phyloP scores from a whole-genome alignment of 495 filamentous ascomycete species.

The Pyrenopolyporus hunteri region DNA sequence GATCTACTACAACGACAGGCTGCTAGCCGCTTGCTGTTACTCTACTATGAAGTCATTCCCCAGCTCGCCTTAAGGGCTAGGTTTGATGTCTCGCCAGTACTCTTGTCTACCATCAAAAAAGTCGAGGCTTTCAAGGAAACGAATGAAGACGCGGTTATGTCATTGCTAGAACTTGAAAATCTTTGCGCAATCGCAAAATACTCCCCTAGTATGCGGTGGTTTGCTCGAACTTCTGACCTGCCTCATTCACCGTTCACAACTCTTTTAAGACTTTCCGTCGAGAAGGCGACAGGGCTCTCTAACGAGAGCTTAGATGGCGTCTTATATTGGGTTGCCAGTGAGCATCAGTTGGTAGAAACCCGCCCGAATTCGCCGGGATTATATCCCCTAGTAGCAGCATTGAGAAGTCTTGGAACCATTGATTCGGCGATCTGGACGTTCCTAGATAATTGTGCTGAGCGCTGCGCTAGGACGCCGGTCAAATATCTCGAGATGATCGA shows the following conservation, averaged over 20 bases:
- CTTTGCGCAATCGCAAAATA: conserved; percentile 75
- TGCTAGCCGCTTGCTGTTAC: conserved; percentile 70
- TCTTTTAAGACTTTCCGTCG: conserved; percentile 60
- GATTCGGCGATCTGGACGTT: conserved; percentile 60
- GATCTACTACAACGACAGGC: conserved; percentile 81
- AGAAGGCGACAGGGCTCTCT: conserved; percentile 50
- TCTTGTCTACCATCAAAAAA: conserved; percentile 66
- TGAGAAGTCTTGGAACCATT: conserved; percentile 43
- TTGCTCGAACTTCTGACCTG: conserved; percentile 56
- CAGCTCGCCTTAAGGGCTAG: conserved; percentile 79
- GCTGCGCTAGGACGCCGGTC: conserved; percentile 71
- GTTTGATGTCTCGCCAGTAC: conserved; percentile 79
- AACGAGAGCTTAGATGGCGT: conserved; percentile 52
- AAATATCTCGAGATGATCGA: conserved; percentile 70
- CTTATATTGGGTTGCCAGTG: conserved; percentile 55
- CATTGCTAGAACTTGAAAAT: conserved; percentile 73
- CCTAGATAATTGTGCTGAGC: conserved; percentile 77
- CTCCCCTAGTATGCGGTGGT: conserved; percentile 85
- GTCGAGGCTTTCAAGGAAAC: conserved; percentile 27
- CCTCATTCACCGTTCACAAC: conserved; percentile 68
- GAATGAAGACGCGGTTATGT: conserved; percentile 55
- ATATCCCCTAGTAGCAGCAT: conserved; percentile 58
- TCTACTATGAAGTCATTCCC: conserved; percentile 83
- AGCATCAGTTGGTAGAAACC: conserved; percentile 55
- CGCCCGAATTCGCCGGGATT: conserved; percentile 46